Conservation (phyloP, 2,329 filamentous ascomycete genomes). For the Paraconiothyrium sp. region DNA sequence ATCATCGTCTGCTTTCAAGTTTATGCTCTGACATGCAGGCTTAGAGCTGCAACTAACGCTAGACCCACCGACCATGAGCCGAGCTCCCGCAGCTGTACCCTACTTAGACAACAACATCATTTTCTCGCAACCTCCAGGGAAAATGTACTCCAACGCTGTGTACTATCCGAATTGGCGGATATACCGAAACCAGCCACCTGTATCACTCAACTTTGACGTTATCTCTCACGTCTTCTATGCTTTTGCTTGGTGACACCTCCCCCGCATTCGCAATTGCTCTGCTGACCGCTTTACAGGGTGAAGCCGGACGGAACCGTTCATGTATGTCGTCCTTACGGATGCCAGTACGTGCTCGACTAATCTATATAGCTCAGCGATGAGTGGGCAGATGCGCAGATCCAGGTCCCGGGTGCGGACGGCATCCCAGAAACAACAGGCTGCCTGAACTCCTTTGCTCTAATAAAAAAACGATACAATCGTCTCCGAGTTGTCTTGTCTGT, state of each 20-base stretch:
- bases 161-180: slow-evolving; percentile 86
- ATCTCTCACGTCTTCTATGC: slow-evolving; percentile 86
- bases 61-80: slow-evolving; percentile 42
- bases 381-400: slow-evolving; percentile 76
- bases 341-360: slow-evolving; percentile 31
- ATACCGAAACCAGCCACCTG: slow-evolving; percentile 77
- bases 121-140: slow-evolving; percentile 41
- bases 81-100: slow-evolving; percentile 29
- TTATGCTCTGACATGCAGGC: slow-evolving; percentile 37
- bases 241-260: slow-evolving; percentile 68
- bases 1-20: slow-evolving; percentile 8
- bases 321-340: slow-evolving; percentile 63
- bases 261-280: slow-evolving; percentile 19
- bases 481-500: slow-evolving; percentile 81
- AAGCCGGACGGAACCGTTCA: slow-evolving; percentile 77
- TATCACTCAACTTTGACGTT: slow-evolving; percentile 76
- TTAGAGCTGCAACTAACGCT: slow-evolving; percentile 40
- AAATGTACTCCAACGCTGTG: slow-evolving; percentile 71
- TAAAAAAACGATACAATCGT: slow-evolving; percentile 75
- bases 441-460: slow-evolving; percentile 74
- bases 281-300: slow-evolving; percentile 60
- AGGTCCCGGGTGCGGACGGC: slow-evolving; percentile 69
- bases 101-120: slow-evolving; percentile 37
- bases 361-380: slow-evolving; percentile 75
- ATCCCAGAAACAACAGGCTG: slow-evolving; percentile 58